These are phyloP conservation scores for Rhizopogon vinicolor DNA, from an alignment of 768 basidiomycete species.

Conservation along the genomic window DNA sequence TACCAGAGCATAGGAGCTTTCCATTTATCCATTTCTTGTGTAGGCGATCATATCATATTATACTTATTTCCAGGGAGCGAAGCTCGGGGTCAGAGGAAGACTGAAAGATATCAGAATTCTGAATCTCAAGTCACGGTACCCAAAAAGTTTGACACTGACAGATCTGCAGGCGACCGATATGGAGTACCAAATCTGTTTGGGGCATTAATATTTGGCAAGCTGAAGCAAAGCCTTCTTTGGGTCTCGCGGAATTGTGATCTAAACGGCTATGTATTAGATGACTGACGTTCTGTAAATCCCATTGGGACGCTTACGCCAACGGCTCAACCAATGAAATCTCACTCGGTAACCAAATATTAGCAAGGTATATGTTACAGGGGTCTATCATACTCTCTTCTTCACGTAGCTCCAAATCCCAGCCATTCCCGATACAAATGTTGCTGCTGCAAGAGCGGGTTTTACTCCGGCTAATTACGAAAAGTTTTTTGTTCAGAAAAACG, in stretches of 20 bases:
- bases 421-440: slow-evolving; percentile 81
- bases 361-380: slow-evolving; percentile 35
- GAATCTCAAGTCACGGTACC: slow-evolving; percentile 18
- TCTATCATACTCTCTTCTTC: slow-evolving; percentile 80
- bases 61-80: slow-evolving; percentile 36
- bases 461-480: slow-evolving; percentile 73
- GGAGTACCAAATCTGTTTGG: slow-evolving; percentile 21
- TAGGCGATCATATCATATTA: slow-evolving; percentile 31
- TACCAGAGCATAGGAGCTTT: slow-evolving; percentile 28
- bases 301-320: slow-evolving; percentile 25
- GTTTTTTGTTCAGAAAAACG: slow-evolving; percentile 31
- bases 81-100: slow-evolving; percentile 36
- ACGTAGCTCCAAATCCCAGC: slow-evolving; percentile 95
- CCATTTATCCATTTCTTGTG: slow-evolving; percentile 33
- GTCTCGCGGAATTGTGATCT: slow-evolving; percentile 15
- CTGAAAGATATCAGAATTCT: slow-evolving; percentile 33
- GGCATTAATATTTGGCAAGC: slow-evolving; percentile 20
- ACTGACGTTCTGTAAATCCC: slow-evolving; percentile 10
- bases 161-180: slow-evolving; percentile 31
- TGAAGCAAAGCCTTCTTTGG: slow-evolving; percentile 18
- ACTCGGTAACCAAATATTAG: slow-evolving; percentile 36
- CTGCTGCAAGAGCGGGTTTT: slow-evolving; percentile 83
- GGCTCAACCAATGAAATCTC: neutral
- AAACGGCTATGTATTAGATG: slow-evolving; percentile 13
- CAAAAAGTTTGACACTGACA: slow-evolving; percentile 26